Evolutionary conservation across 225 moss, liverwort and hornwort species (phyloP), one percentile per base, ranked within the genome.

Genomic region (Neckera pumila): DNA sequence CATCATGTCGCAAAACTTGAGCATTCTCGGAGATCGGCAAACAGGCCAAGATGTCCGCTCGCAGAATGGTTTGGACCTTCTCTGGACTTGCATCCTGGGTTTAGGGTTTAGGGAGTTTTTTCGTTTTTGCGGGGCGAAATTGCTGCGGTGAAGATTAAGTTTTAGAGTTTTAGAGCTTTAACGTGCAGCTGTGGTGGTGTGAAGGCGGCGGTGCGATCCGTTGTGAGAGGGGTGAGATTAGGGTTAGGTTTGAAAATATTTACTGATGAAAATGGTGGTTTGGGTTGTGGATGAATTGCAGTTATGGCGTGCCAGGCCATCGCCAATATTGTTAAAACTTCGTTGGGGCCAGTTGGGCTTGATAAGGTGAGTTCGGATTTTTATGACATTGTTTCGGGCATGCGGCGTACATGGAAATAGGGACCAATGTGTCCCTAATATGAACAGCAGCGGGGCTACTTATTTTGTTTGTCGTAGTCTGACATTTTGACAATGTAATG

Each of bases 31-130:
- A n/a, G 96, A 97, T 87, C 95, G 97, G 89, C 97, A 97, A 85
- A 96, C 97, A 7, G 97, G 97, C 82, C 97, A 97, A 88, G 96
- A 97, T 92, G 97, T 97, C 74, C 97, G 97, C 86, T 95, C 97
- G 63, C 97, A 97, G 84, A 97, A 97, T 89, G 97, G 97, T 97
- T 40, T 2, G 79, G 27, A 54, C 61, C 79, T 40, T 42, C 76
- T 20, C 63, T 19, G 57, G 22, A 54, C 65, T 60, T 81, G 36
- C 38, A 60, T 23, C 43, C 49, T 54, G 49, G 65, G 74, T 88
- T 85, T 79, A 84, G 87, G 88, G 90, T 84, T 90, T 88, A 9
- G 61, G 28, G 5, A 13, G 12, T 31, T 36, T 30, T 42, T 43
- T 23, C 19, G 34, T 2, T 27, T 63, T 34, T 38, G 23, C 70